A percentile compares a stretch with the other conserved stretches of the same genome.
Evolutionary conservation across 1,284 basidiomycete species (phyloP).

Genomic region (Lentinula novae-zelandiae): DNA sequence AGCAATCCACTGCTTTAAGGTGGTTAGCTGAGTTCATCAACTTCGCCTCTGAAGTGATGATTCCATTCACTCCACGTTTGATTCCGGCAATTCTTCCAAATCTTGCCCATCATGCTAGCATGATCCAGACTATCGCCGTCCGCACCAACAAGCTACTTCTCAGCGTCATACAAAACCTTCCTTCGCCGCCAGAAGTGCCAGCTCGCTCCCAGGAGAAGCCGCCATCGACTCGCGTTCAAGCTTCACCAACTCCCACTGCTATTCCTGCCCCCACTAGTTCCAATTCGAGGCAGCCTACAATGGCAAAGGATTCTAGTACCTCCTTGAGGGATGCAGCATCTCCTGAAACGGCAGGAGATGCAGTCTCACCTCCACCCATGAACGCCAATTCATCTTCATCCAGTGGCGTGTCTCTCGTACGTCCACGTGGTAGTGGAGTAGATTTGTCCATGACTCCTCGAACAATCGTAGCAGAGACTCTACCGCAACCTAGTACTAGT

Average conservation of each 20-base stretch:
- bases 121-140: conserved; percentile 86
- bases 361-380: conserved; percentile 11
- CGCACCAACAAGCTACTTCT: conserved; percentile 86
- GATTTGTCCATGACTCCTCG: conserved; percentile 28
- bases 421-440: conserved; percentile 25
- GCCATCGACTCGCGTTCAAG: conserved; percentile 30
- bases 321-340: conserved; percentile 39
- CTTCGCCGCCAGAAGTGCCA: conserved; percentile 49
- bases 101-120: conserved; percentile 86
- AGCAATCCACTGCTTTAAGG: conserved; percentile 82
- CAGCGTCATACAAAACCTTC: conserved; percentile 82
- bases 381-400: conserved; percentile 13
- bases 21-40: conserved; percentile 93
- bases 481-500: conserved; percentile 39
- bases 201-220: conserved; percentile 35
- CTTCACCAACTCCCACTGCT: conserved; percentile 50
- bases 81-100: conserved; percentile 92
- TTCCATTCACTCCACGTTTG: conserved; percentile 91
- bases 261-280: conserved; percentile 23
- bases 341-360: conserved; percentile 37
- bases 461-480: conserved; percentile 14
- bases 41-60: conserved; percentile 88
- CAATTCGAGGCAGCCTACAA: conserved; percentile 29
- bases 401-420: conserved; percentile 22
- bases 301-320: conserved; percentile 27